Evolutionary conservation across 2,329 filamentous ascomycete species (phyloP).

Genomic region (Dothideomycetes sp.): DNA sequence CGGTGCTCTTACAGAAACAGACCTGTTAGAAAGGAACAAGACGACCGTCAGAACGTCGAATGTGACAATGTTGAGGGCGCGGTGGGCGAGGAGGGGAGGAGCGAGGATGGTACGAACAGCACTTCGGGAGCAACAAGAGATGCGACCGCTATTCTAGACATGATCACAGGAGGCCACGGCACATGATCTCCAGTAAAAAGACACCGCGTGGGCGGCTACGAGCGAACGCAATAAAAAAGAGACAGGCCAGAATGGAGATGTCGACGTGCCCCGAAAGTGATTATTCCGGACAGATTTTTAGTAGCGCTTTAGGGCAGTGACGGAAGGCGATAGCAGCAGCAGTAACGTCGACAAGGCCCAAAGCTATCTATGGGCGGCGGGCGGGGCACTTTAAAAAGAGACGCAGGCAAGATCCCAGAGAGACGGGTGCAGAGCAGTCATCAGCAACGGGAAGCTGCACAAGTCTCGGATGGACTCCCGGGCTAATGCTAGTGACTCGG

Average conservation of each 20-base stretch:
- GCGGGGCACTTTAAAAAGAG: constrained; percentile 13
- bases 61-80: neutral
- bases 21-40: constrained; percentile 2
- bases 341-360: constrained; percentile 12
- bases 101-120: constrained; percentile 10
- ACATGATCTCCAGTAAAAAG: constrained; percentile 12
- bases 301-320: constrained; percentile 11
- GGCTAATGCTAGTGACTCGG: constrained; percentile 11
- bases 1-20: constrained; percentile 13
- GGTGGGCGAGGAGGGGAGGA: constrained; percentile 1
- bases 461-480: constrained; percentile 14
- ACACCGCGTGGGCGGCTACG: constrained; percentile 9
- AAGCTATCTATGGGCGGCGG: constrained; percentile 10
- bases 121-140: constrained; percentile 14
- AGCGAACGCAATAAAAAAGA: constrained; percentile 8
- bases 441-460: constrained; percentile 13
- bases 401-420: constrained; percentile 10
- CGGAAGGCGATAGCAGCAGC: constrained; percentile 11
- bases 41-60: constrained; percentile 8
- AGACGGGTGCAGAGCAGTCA: constrained; percentile 14
- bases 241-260: constrained; percentile 6
- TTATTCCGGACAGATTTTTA: constrained; percentile 6
- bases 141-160: constrained; percentile 16
- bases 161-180: constrained; percentile 12
- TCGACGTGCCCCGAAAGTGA: constrained; percentile 4